A percentile compares a stretch with the other conserved stretches of the same genome.
phyloP scores from a whole-genome alignment of 371 early-diverging fungal genomes.

The Actinomucor elegans region DNA sequence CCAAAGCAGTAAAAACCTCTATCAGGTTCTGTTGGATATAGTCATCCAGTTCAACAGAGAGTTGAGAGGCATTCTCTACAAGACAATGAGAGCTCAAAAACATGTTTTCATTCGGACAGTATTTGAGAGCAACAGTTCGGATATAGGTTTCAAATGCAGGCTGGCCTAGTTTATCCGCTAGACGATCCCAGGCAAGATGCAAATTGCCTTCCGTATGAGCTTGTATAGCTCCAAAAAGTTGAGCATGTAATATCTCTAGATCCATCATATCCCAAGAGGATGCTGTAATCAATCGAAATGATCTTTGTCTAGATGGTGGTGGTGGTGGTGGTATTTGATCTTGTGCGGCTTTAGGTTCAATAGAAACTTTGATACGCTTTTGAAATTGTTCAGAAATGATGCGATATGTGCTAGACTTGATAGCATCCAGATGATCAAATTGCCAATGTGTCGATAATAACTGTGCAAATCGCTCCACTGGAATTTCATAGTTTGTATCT shows the following conservation, averaged over 20 bases:
- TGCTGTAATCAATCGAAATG: neutral
- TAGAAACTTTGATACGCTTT: constrained; percentile 29
- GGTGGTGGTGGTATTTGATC: too few species aligned
- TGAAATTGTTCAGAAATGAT: constrained; percentile 32
- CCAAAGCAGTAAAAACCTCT: constrained; percentile 15
- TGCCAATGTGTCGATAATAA: constrained; percentile 44
- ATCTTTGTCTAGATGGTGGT: constrained; percentile 10
- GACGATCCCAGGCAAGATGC: constrained; percentile 38
- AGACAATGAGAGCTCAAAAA: constrained; percentile 17
- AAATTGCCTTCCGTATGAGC: constrained; percentile 42
- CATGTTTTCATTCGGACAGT: constrained; percentile 15
- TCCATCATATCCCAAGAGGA: constrained; percentile 30
- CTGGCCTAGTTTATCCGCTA: constrained; percentile 32
- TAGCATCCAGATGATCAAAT: constrained; percentile 43
- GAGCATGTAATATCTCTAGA: constrained; percentile 40
- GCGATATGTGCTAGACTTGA: constrained; percentile 29
- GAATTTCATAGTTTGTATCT: constrained; percentile 6
- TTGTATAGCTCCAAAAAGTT: constrained; percentile 44
- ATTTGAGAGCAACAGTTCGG: constrained; percentile 7
- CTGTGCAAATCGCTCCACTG: constrained; percentile 39
- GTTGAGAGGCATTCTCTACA: constrained; percentile 8
- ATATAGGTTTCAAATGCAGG: constrained; percentile 33
- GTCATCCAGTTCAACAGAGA: constrained; percentile 18
- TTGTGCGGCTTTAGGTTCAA: constrained; percentile 5
- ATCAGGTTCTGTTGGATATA: constrained; percentile 15